phyloP scores from a whole-genome alignment of 495 filamentous ascomycete genomes.

The Penicillium malachiteum region DNA sequence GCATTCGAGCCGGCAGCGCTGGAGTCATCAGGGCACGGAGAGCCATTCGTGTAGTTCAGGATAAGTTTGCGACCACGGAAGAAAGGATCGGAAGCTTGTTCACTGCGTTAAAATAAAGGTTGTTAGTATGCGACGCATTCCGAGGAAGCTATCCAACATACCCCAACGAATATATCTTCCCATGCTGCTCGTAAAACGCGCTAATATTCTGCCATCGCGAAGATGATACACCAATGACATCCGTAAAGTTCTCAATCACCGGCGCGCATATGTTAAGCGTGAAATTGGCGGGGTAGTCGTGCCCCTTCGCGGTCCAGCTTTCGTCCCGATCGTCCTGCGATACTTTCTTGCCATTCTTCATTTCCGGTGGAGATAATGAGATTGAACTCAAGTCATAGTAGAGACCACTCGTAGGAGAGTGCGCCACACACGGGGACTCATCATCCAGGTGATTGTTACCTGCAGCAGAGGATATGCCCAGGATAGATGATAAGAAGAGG shows the following conservation, averaged over 20 bases:
- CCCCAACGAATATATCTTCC: conserved; percentile 82
- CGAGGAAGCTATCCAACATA: conserved; percentile 37
- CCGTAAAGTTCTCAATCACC: conserved; percentile 71
- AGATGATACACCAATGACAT: conserved; percentile 68
- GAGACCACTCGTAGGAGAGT: conserved; percentile 66
- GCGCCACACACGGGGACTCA: conserved; percentile 69
- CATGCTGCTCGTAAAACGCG: conserved; percentile 78
- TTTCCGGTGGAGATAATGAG: conserved; percentile 51
- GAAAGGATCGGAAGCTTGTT: conserved; percentile 64
- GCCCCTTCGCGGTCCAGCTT: conserved; percentile 81
- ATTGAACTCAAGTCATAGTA: conserved; percentile 91
- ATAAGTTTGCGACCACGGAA: conserved; percentile 89
- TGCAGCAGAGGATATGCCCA: conserved; percentile 23
- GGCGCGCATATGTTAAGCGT: conserved; percentile 91
- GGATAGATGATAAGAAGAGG: conserved; percentile 18
- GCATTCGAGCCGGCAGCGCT: conserved; percentile 25
- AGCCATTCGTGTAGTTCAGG: conserved; percentile 87
- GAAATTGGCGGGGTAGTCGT: conserved; percentile 87
- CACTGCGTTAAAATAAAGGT: conserved; percentile 39
- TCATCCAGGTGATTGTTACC: conserved; percentile 28
- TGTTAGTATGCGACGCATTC: conserved; percentile 9
- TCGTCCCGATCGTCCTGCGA: conserved; percentile 60
- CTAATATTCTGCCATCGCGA: conserved; percentile 75
- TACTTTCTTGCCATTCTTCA: conserved; percentile 55
- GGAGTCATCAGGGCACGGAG: conserved; percentile 59